phyloP scores from a whole-genome alignment of 2,329 filamentous ascomycete species.

The Exserohilum rostratum region DNA sequence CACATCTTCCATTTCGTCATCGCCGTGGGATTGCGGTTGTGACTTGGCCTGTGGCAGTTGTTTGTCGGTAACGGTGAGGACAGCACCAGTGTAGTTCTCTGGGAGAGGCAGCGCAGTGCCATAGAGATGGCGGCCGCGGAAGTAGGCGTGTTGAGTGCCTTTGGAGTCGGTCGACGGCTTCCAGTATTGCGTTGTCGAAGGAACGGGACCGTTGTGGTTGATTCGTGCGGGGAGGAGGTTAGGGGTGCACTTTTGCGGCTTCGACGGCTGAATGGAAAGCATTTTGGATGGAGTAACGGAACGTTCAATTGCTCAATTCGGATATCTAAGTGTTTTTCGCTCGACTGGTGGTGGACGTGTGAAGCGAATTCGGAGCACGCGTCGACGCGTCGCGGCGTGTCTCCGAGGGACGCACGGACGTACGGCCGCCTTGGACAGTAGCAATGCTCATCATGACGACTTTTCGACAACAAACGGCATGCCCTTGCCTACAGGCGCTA shows the following conservation, averaged over 20 bases:
- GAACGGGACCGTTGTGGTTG: slow-evolving; percentile 75
- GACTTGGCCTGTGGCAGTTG: slow-evolving; percentile 17
- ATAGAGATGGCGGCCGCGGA: slow-evolving; percentile 76
- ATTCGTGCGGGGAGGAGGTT: slow-evolving; percentile 83
- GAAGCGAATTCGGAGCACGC: slow-evolving; percentile 12
- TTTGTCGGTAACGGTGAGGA: slow-evolving; percentile 41
- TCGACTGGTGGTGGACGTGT: neutral
- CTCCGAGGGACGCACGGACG: slow-evolving; percentile 4
- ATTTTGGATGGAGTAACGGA: slow-evolving; percentile 36
- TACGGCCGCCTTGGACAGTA: slow-evolving; percentile 1
- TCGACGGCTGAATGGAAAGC: slow-evolving; percentile 51
- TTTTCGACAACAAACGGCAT: neutral
- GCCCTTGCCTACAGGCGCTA: neutral
- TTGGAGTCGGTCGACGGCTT: slow-evolving; percentile 56
- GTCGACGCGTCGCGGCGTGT: slow-evolving; percentile 26
- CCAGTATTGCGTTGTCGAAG: slow-evolving; percentile 73
- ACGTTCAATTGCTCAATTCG: neutral
- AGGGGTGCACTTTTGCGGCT: slow-evolving; percentile 57
- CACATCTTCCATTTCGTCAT: slow-evolving; percentile 17
- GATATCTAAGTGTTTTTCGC: neutral
- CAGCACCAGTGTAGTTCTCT: slow-evolving; percentile 67
- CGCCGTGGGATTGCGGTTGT: slow-evolving; percentile 8
- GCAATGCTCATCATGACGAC: slow-evolving; percentile 12
- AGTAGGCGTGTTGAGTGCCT: slow-evolving; percentile 34
- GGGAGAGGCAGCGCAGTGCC: slow-evolving; percentile 72